Evolutionary conservation across 331 rosid species (phyloP), one percentile per base, ranked within the genome.

Genomic region (Pyracantha coccinea): DNA sequence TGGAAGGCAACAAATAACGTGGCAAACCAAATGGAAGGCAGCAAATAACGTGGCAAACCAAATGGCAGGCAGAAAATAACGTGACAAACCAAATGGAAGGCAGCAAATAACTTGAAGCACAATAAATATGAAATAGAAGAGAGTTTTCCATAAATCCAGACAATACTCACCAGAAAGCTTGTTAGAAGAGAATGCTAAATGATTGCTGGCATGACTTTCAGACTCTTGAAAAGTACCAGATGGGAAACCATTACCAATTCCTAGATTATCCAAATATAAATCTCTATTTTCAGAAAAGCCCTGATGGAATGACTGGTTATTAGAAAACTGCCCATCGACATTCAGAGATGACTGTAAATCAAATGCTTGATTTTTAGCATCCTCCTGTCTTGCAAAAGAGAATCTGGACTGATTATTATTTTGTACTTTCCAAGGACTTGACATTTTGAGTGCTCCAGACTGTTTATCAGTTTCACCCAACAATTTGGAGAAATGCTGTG

Each of bases 351-450:
- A 82, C 66, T 81, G 88, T 76, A 79, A 61, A 80, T 85, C 85
- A 73, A 81, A 85, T 67, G 75, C 77, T 67, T 79, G 88, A 72
- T 80, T 73, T 74, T 74, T 81, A 65, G 88, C 74, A 61, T 91
- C 96, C 79, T 89, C 97, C 71, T 88, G 96, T 62, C 97, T 83
- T 28, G 98, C 98, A 78, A 93, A 93, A 71, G 96, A 91, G 66
- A 93, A 93, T 69, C 97, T 85, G 31, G 97, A 91, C 82, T 91
- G 98, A 76, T 78, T 89, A 73, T 88, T 89, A 80, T 75, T 83
- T 71, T 82, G 97, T 59, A 64, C 87, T 85, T 87, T 93, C 91
- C 91, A 80, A 53, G 98, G 84, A 85, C 84, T 79, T 27, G 93
- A 79, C 44, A 79, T 79, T 58, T 84, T 82, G 9, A 78, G 79